phyloP scores from a whole-genome alignment of 2,329 filamentous ascomycete genomes.

The Penicillium polonicum region DNA sequence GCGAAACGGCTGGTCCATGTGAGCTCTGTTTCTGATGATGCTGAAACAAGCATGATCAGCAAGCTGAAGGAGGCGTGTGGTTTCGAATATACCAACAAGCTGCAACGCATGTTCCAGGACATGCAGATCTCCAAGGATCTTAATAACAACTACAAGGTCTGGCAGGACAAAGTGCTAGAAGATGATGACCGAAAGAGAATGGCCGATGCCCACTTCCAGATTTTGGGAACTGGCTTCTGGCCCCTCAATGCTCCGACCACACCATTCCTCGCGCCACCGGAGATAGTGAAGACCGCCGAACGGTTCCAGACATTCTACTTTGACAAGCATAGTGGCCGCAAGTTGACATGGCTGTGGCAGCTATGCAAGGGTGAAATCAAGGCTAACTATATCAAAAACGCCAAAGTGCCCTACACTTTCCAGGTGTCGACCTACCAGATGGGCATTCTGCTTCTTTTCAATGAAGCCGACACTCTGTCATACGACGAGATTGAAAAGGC shows the following conservation, averaged over 20 bases:
- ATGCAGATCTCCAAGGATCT: conserved; percentile 99
- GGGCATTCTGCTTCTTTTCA: conserved; percentile 92
- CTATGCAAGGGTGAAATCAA: conserved; percentile 96
- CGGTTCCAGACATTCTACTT: conserved; percentile 90
- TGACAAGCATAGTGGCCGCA: conserved; percentile 93
- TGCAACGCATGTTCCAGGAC: conserved; percentile 99
- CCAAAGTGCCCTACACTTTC: conserved; percentile 92
- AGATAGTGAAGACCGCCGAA: conserved; percentile 84
- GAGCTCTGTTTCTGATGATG: conserved; percentile 93
- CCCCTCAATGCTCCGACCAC: conserved; percentile 83
- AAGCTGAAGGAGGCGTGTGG: conserved; percentile 98
- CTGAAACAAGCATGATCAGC: conserved; percentile 98
- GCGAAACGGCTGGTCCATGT: conserved; percentile 92
- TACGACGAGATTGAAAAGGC: conserved; percentile 85
- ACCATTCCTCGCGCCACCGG: conserved; percentile 80
- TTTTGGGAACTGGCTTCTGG: conserved; percentile 97
- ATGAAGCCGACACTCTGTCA: conserved; percentile 78
- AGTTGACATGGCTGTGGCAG: conserved; percentile 97
- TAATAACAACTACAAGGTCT: conserved; percentile 83
- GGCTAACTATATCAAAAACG: conserved; percentile 84
- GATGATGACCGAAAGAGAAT: conserved; percentile 65
- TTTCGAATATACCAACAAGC: conserved; percentile 98
- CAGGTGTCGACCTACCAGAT: conserved; percentile 98
- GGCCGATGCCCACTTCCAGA: conserved; percentile 84
- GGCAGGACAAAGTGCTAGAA: conserved; percentile 65